phyloP scores from a whole-genome alignment of 345 rosid species.

The Heritiera littoralis region DNA sequence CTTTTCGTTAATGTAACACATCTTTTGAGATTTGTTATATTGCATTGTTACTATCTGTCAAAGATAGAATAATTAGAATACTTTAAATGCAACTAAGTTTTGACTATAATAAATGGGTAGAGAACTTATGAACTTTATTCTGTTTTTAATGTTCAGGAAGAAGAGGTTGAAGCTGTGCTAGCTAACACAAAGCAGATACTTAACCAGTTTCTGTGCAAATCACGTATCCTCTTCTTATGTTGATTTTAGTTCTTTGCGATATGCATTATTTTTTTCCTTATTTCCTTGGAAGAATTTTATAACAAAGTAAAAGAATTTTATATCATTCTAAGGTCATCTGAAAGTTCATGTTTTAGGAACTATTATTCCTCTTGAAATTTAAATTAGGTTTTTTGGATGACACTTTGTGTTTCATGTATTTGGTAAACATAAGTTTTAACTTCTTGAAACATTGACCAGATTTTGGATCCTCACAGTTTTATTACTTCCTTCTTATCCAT shows the following conservation, averaged over 20 bases:
- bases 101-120: neutral
- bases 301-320: neutral
- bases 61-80: neutral
- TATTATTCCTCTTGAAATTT: constrained; percentile 1
- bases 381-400: neutral
- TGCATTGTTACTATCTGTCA: neutral
- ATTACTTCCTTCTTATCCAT: neutral
- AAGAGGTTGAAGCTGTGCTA: constrained; percentile 87
- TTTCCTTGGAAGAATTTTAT: neutral
- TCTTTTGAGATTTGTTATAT: neutral
- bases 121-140: constrained; percentile 23
- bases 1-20: neutral
- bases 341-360: neutral
- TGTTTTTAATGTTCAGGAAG: constrained; percentile 50
- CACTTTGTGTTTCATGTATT: neutral
- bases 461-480: neutral
- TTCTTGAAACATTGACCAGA: neutral
- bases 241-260: neutral
- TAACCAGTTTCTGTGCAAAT: constrained; percentile 81
- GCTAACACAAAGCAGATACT: constrained; percentile 96
- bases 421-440: neutral
- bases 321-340: neutral
- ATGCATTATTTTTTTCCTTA: neutral
- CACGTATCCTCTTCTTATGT: constrained; percentile 62
- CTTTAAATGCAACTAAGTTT: neutral